Evolutionary conservation across 805 yeast species (phyloP).

Genomic region (Nakazawaea ambrosiae): DNA sequence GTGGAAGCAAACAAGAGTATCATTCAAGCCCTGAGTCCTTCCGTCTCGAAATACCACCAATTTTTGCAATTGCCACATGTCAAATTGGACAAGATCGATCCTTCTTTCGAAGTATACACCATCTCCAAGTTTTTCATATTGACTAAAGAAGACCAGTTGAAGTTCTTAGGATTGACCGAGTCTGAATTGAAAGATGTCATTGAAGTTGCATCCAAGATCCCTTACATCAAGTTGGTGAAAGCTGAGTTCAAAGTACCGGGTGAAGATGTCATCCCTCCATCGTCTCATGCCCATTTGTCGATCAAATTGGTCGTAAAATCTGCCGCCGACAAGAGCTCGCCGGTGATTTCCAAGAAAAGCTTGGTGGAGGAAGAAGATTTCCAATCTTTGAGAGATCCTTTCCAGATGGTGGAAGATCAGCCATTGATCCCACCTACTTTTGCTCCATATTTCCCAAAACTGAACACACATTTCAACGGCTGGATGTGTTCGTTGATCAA

Average conservation of each 20-base stretch:
- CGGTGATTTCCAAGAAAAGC: conserved; percentile 33
- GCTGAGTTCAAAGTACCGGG: conserved; percentile 86
- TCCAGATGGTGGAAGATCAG: conserved; percentile 53
- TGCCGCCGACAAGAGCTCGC: conserved; percentile 56
- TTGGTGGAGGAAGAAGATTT: conserved; percentile 53
- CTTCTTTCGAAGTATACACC: conserved; percentile 44
- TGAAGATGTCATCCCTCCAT: conserved; percentile 63
- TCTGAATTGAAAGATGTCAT: conserved; percentile 42
- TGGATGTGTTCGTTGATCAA: conserved; percentile 68
- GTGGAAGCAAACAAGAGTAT: conserved; percentile 64
- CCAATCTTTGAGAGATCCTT: conserved; percentile 68
- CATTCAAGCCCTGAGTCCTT: conserved; percentile 64
- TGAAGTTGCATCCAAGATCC: conserved; percentile 56
- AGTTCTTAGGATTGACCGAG: conserved; percentile 45
- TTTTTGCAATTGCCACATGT: conserved; percentile 79
- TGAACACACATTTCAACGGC: conserved; percentile 16
- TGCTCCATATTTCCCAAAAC: conserved; percentile 72
- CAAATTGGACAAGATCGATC: conserved; percentile 40
- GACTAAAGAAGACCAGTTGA: conserved; percentile 45
- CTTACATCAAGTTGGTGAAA: conserved; percentile 57
- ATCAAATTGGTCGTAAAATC: conserved; percentile 73
- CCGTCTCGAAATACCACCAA: conserved; percentile 45
- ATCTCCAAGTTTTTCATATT: conserved; percentile 64
- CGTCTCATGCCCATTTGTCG: conserved; percentile 66
- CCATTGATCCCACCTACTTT: conserved; percentile 62